Evolutionary conservation across 1,284 basidiomycete genomes (phyloP).

Genomic region (Porodaedalea pini): DNA sequence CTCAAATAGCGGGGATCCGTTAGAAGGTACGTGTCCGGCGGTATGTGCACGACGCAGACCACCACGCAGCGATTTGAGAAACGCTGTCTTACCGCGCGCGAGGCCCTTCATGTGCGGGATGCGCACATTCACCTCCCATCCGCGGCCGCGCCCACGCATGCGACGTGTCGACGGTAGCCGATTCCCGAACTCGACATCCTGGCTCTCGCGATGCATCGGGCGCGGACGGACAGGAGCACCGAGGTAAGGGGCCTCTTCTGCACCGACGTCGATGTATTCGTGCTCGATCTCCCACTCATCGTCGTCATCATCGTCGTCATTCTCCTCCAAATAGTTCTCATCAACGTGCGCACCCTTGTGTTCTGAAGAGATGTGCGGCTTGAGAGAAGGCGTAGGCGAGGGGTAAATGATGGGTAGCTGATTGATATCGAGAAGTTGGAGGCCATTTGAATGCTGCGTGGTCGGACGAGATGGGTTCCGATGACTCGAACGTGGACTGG

Average conservation of each 20-base stretch:
- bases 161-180: neutral
- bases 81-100: slow-evolving; percentile 4
- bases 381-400: neutral
- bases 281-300: slow-evolving; percentile 7
- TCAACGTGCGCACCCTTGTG: neutral
- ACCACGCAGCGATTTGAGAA: slow-evolving; percentile 2
- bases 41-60: neutral
- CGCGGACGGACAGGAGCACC: neutral
- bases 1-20: slow-evolving; percentile 1
- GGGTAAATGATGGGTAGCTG: neutral
- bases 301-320: neutral
- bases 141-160: neutral
- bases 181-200: slow-evolving; percentile 11
- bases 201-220: slow-evolving; percentile 5
- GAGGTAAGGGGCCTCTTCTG: slow-evolving; percentile 1
- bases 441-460: neutral
- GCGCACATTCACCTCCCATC: slow-evolving; percentile 5
- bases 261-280: neutral
- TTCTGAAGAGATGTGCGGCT: neutral
- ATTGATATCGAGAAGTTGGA: slow-evolving; percentile 1
- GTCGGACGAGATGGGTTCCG: neutral
- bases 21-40: neutral
- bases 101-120: slow-evolving; percentile 1
- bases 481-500: neutral
- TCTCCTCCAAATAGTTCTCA: neutral